These are phyloP conservation scores for Erysimum cheiranthoides DNA, from an alignment of 345 rosid species.

Conservation along the genomic window DNA sequence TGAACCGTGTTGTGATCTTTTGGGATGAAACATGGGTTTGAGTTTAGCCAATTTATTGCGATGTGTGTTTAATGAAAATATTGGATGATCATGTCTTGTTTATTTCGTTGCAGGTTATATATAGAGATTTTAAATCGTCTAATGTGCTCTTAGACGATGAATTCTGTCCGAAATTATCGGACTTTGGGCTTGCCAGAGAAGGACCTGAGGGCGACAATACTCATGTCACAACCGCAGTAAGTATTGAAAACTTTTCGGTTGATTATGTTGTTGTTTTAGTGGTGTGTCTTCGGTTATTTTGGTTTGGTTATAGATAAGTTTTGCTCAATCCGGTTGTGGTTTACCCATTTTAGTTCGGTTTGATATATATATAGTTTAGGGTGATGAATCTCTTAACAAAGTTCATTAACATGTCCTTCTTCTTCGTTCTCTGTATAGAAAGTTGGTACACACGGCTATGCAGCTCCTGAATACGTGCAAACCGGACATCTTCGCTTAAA, in stretches of 20 bases:
- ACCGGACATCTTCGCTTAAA: slow-evolving; percentile 79
- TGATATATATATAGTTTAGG: no score
- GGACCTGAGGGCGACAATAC: slow-evolving; percentile 78
- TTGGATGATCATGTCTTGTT: slow-evolving; percentile 20
- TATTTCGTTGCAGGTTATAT: slow-evolving; percentile 63
- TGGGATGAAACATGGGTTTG: background rate
- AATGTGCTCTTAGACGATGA: slow-evolving; percentile 76
- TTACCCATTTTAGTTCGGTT: background rate
- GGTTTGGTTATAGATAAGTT: background rate
- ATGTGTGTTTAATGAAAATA: background rate
- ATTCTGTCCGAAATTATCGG: slow-evolving; percentile 78
- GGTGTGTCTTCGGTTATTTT: background rate
- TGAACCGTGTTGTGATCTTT: background rate
- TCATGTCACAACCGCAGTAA: slow-evolving; percentile 91
- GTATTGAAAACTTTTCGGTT: slow-evolving; percentile 36
- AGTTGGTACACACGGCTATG: slow-evolving; percentile 89
- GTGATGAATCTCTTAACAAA: background rate
- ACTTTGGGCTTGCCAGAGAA: slow-evolving; percentile 93
- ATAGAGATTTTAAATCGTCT: slow-evolving; percentile 81
- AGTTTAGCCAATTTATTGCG: background rate
- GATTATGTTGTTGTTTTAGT: background rate
- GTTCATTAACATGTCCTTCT: slow-evolving; percentile 9
- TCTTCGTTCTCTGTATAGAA: slow-evolving; percentile 50
- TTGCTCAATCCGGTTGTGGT: background rate
- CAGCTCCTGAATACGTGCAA: slow-evolving; percentile 88